phyloP scores from a whole-genome alignment of 805 yeast species.

The Cephaloascus albidus region DNA sequence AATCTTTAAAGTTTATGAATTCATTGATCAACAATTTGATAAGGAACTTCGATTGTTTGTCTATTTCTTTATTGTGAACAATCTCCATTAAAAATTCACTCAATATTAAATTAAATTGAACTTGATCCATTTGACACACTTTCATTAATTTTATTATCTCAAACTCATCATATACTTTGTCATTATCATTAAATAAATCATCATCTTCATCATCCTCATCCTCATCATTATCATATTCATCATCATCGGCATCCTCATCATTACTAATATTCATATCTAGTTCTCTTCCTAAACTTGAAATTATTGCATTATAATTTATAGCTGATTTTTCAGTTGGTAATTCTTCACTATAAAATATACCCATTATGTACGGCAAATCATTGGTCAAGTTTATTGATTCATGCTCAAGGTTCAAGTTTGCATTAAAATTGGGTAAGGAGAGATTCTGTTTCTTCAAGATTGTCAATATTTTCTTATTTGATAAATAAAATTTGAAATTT shows the following conservation, averaged over 20 bases:
- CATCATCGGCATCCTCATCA: no score
- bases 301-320: no score
- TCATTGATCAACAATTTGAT: slow-evolving; percentile 25
- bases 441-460: background rate
- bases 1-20: slow-evolving; percentile 19
- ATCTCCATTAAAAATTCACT: no score
- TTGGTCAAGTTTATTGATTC: background rate
- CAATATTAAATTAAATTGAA: no score
- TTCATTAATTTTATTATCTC: slow-evolving; percentile 8
- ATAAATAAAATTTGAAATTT: background rate
- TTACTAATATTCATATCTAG: no score
- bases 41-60: slow-evolving; percentile 22
- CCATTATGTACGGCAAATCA: background rate
- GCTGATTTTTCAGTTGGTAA: no score
- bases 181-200: background rate
- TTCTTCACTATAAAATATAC: background rate
- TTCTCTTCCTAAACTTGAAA: no score
- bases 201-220: background rate
- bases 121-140: slow-evolving; percentile 3
- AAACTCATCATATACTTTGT: background rate
- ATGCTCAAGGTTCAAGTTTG: background rate
- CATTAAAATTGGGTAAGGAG: background rate
- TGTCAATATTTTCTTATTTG: background rate
- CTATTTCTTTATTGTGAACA: no score
- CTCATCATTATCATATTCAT: background rate